These are phyloP conservation scores for Telfairia occidentalis DNA, from an alignment of 331 rosid genomes.

Conservation along the genomic window DNA sequence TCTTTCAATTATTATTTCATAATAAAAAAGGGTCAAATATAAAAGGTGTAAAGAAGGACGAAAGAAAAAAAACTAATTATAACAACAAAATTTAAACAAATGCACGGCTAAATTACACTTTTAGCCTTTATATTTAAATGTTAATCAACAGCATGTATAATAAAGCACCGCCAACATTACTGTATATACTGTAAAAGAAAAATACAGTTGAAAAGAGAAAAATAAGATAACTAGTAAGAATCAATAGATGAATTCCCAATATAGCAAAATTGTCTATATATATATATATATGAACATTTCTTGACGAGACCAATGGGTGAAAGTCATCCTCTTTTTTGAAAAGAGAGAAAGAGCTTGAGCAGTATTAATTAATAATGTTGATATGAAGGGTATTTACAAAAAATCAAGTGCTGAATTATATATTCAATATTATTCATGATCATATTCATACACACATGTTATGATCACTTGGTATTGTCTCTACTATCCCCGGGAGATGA, in stretches of 20 bases:
- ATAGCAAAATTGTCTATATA: not conserved
- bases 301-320: not conserved
- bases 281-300: constrained; percentile 5
- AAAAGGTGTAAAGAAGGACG: too few relatives aligned
- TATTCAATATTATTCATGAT: too few relatives aligned
- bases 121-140: too few relatives aligned
- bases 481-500: constrained; percentile 41
- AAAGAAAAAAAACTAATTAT: too few relatives aligned
- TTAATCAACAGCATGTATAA: too few relatives aligned
- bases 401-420: not conserved
- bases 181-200: too few relatives aligned
- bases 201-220: not conserved
- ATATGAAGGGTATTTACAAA: not conserved
- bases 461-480: constrained; percentile 23
- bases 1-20: too few relatives aligned
- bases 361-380: not conserved
- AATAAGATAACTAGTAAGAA: not conserved
- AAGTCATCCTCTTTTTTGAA: not conserved
- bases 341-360: not conserved
- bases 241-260: not conserved
- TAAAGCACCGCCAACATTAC: too few relatives aligned
- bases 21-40: too few relatives aligned
- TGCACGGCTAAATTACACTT: too few relatives aligned
- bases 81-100: too few relatives aligned
- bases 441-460: not conserved